Evolutionary conservation across 2,329 filamentous ascomycete genomes (phyloP), one percentile per base, ranked within the genome.

Genomic region (Apiospora kogelbergensis): DNA sequence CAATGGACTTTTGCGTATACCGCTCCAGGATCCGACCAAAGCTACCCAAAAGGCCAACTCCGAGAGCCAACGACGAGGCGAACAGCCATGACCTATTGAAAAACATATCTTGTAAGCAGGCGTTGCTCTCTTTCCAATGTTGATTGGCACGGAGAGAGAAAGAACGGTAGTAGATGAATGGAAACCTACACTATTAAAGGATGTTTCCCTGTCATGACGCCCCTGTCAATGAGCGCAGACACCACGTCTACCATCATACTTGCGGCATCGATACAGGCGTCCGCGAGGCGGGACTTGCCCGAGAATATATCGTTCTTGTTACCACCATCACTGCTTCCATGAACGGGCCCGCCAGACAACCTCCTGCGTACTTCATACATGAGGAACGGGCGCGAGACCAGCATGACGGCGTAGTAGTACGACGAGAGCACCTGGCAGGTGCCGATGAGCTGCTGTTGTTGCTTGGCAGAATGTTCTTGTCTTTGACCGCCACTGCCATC

Each of bases 351-450:
- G 6, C 84, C 83, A 0, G 81, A 80, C 4, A 87, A 70, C 0
- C 85, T 78, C 33, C 81, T 80, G 66, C 81, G 84, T 1, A 88
- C 77, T 73, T 88, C 85, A 65, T 86, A 86, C 85, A 88, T 87
- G 11, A 88, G 78, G 65, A 88, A 88, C 0, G 86, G 86, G 1
- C 86, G 79, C 0, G 86, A 85, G 0, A 88, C 85, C 3, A 88
- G 79, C 79, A 88, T 88, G n/a, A 88, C 86, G 1, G 85, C 84
- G 69, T 88, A 88, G 74, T 87, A 87, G 68, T 88, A 88, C 1
- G 85, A 84, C 0, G 83, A 80, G 10, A 88, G 74, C 0, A 86
- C 82, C 73, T 86, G 85, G 37, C 84, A 86, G 0, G 84, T 84
- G 0, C 85, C 86, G 10, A 81, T 80, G 0, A 80, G 74, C 67